These are phyloP conservation scores for Leccinum incarnatum DNA, from an alignment of 768 basidiomycete genomes.

Conservation along the genomic window DNA sequence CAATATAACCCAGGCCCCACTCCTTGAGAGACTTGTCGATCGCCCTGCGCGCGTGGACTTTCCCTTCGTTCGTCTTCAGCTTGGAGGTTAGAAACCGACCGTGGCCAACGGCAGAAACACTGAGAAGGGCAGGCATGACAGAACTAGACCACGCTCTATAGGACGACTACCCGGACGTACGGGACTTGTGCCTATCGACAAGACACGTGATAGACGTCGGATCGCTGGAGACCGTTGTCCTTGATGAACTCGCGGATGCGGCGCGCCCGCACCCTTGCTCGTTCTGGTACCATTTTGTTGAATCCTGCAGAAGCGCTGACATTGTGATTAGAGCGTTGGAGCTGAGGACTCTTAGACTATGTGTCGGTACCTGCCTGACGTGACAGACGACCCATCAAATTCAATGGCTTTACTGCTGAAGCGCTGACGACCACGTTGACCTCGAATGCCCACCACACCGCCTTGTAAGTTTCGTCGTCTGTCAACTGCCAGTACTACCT, in stretches of 20 bases:
- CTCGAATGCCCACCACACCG: conserved; percentile 10
- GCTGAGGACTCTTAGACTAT: not conserved
- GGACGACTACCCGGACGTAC: too few species aligned
- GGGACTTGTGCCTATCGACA: too few species aligned
- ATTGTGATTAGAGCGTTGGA: not conserved
- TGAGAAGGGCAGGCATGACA: too few species aligned
- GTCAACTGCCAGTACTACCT: conserved; percentile 3
- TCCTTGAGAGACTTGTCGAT: conserved; percentile 52
- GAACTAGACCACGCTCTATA: too few species aligned
- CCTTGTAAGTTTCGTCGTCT: conserved; percentile 6
- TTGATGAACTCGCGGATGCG: conserved; percentile 51
- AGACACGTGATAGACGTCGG: conserved; percentile 33
- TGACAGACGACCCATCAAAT: not conserved
- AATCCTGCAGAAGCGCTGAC: not conserved
- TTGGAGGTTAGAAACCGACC: conserved; percentile 36
- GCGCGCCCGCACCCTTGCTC: conserved; percentile 63
- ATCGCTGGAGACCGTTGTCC: conserved; percentile 36
- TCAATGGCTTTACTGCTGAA: not conserved
- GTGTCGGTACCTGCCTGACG: conserved; percentile 10
- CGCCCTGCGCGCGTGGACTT: conserved; percentile 47
- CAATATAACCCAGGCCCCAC: conserved; percentile 26
- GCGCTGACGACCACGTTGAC: not conserved
- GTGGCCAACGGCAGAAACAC: too few species aligned
- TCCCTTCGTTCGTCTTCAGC: conserved; percentile 48
- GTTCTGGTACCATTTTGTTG: conserved; percentile 36